Evolutionary conservation across 805 yeast species (phyloP), one percentile per base, ranked within the genome.

Genomic region (Lachancea cidri): DNA sequence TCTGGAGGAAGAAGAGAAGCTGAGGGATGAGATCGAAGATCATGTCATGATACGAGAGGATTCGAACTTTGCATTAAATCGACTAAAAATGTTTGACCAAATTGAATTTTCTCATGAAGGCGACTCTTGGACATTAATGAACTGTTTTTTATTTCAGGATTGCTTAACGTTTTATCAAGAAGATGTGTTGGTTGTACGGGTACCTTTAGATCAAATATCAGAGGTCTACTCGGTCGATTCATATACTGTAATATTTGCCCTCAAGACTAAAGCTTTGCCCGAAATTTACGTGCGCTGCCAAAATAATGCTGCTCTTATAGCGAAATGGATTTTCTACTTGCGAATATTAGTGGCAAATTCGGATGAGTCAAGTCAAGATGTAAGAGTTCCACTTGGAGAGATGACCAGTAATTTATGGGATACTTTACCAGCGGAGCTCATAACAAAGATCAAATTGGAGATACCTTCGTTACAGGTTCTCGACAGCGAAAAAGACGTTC

Each of bases 361-460:
- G 7, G n/a, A n/a, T n/a, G 7, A n/a, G 14, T 16, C 39, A 4
- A 7, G 17, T 6, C 30, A 30, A 15, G 32, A 13, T 4, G 24
- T 15, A 29, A 41, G 16, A 14, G 39, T 64, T 5, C 66, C 74
- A 4, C 47, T 76, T 18, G 63, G 65, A 24, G 77, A 76, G 50
- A 56, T 77, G 45, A 72, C 83, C 1, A 65, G 72, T 1, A 78
- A 71, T 46, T 71, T 72, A 1, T 74, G 83, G 79, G 54, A 54
- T 7, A 47, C 72, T 7, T 51, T 75, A 5, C 56, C 65, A 6
- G 58, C 54, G 7, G 55, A 58, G 33, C 37, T 52, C 11, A 41
- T 52, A 11, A 44, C 62, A 5, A 30, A 42, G 13, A 49, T 73
- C 1, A 79, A 78, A 1, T 45, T 49, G 3, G 73, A 66, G 24